phyloP scores from a whole-genome alignment of 805 yeast genomes.

The Saccharomycopsis malanga region DNA sequence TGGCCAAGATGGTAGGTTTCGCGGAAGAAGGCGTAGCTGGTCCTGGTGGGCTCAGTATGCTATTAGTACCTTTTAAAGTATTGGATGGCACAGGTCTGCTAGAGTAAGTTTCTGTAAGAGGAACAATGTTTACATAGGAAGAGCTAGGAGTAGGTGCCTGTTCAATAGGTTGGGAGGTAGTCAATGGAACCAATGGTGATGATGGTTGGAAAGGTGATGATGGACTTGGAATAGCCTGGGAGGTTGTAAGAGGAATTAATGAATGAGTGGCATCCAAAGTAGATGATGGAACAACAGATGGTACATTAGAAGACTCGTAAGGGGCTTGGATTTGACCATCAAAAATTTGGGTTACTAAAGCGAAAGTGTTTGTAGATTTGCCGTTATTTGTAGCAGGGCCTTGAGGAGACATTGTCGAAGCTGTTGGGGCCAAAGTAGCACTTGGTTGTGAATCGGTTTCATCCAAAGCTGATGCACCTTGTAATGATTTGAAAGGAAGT shows the following conservation, averaged over 20 bases:
- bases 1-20: slow-evolving; percentile 16
- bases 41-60: background rate
- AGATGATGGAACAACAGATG: background rate
- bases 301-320: background rate
- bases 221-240: background rate
- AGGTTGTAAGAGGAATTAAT: background rate
- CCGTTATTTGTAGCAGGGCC: no score
- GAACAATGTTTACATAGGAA: no score
- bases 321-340: slow-evolving; percentile 38
- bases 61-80: no score
- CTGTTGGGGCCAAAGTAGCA: no score
- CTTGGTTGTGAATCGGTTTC: no score
- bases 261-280: background rate
- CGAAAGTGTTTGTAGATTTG: slow-evolving; percentile 23
- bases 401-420: no score
- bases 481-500: no score
- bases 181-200: background rate
- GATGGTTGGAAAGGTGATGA: background rate
- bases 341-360: slow-evolving; percentile 35
- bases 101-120: no score
- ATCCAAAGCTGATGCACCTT: no score
- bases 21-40: background rate
- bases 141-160: no score
- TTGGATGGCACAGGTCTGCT: no score
- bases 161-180: background rate